Conservation (phyloP, 2,329 filamentous ascomycete genomes). For the Claviceps sp. region DNA sequence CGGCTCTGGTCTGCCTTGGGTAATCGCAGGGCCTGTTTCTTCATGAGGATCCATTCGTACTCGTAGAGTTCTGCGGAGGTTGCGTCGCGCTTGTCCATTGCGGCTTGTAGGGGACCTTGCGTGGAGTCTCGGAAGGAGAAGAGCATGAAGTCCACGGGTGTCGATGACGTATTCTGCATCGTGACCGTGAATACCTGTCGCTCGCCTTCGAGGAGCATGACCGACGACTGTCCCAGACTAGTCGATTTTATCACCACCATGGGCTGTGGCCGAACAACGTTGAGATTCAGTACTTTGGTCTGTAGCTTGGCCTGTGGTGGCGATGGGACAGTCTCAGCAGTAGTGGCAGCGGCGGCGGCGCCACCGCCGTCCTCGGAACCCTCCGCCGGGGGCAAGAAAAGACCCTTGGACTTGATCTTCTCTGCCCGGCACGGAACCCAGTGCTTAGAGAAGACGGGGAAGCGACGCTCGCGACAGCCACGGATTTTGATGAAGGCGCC, state of each 20-base stretch:
- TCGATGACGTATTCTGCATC: slow-evolving; percentile 64
- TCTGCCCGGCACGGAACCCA: slow-evolving; percentile 58
- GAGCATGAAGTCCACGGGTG: slow-evolving; percentile 68
- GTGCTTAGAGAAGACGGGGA: slow-evolving; percentile 66
- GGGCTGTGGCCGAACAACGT: slow-evolving; percentile 70
- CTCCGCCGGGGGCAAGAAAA: slow-evolving; percentile 37
- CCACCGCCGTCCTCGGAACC: slow-evolving; percentile 18
- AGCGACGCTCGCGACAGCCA: slow-evolving; percentile 69
- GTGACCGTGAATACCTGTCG: slow-evolving; percentile 63
- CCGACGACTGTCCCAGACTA: slow-evolving; percentile 66
- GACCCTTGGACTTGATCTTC: slow-evolving; percentile 66
- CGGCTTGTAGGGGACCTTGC: slow-evolving; percentile 60
- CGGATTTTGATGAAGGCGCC: slow-evolving; percentile 70
- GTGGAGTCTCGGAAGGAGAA: slow-evolving; percentile 88
- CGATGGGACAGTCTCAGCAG: no score
- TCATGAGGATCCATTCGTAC: slow-evolving; percentile 65
- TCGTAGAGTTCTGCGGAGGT: slow-evolving; percentile 73
- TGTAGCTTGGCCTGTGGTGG: slow-evolving; percentile 30
- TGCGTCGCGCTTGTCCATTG: slow-evolving; percentile 63
- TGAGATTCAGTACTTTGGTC: slow-evolving; percentile 45
- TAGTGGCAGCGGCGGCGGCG: no score
- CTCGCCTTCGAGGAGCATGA: slow-evolving; percentile 92
- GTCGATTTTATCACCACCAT: slow-evolving; percentile 61
- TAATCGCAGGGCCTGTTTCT: slow-evolving; percentile 54
- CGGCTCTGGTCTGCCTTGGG: slow-evolving; percentile 37